Evolutionary conservation across 108 stramenopile genomes (phyloP), one percentile per base, ranked within the genome.

Genomic region (Conticribra guillardii): DNA sequence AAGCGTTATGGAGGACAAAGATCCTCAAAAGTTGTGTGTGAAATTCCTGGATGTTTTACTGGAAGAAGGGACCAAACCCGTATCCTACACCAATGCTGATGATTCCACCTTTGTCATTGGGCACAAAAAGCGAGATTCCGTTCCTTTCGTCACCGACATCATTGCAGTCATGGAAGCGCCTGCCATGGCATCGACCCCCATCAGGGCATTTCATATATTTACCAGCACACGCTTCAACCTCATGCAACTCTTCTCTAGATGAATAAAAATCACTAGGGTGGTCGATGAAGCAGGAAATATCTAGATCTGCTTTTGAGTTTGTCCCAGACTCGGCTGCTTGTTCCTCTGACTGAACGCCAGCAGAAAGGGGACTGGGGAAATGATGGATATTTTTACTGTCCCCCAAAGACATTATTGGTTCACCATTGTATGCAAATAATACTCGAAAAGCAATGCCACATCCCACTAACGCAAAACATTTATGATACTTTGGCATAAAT

Each of bases 1-100:
- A 80, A 87, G 71, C 79, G 97, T 49, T 98, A 97, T 79, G 79
- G 76, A 74, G 55, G 92, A 93, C 22, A 61, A 90, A 33, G 85
- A 90, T 18, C 71, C 87, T n/a, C 90, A 94, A 47, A 56, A 79
- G 19, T 67, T 95, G 30, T 95, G 90, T 73, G 78, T 89, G 21
- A 89, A 88, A 53, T 70, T 92, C 14, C 58, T 95, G 65, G 88
- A 86, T 32, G 73, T 70, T 29, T 63, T 88, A 49, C 53, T 95
- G 53, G 83, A 77, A 60, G 92, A 92, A 67, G 90, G 90, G 17
- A 63, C 81, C 23, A 88, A 82, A 54, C 84, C 83, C 21, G 57
- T 48, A 5, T 60, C 73, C 11, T 87, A 82, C 23, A 44, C 44
- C 0, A 82, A 87, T 30, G 86, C 86, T 45, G 77, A 85, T 55